Evolutionary conservation across 805 yeast genomes (phyloP), one percentile per base, ranked within the genome.

Genomic region (Groenewaldozyma tartarivorans): DNA sequence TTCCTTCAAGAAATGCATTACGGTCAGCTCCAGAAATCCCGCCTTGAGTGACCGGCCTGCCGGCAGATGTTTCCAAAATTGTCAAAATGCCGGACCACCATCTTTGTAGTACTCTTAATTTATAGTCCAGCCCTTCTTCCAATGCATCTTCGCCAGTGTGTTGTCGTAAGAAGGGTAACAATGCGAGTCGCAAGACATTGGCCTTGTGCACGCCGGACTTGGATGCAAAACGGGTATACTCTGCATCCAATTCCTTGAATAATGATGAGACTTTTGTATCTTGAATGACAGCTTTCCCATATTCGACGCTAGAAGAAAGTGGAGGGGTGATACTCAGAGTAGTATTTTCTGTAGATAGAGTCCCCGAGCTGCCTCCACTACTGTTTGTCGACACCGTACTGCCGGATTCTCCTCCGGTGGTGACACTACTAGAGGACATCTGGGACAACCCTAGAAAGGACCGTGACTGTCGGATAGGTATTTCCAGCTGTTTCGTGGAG

Each of bases 111-210:
- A 64, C 50, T 30, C 35, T 43, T 9, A 53, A 40, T 2, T 61
- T 46, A 17, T 51, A 51, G 11, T n/a, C 11, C 7, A 44, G 46
- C n/a, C 48, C 42, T 7, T 45, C 52, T 18, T 48, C 36, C 11
- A 18, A 6, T 5, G 18, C 15, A 33, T 11, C 36, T 26, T 22
- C 31, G 22, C 49, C 53, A 26, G 42, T 33, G 15, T 49, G 54
- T 13, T 53, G 42, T 2, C 70, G 49, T 18, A 66, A 48, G 44
- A 62, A 63, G 40, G 60, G 69, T 45, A 54, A 66, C 51, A 50
- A 59, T 57, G 52, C 75, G 55, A 43, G 74, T 4, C 70, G 58
- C n/a, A 65, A 53, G 5, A 60, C 55, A 41, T 64, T 66, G 16
- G 67, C 57, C 41, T 55, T 56, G 40, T 52, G 49, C 19, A 57